phyloP scores from a whole-genome alignment of 305 asterid genomes.

The Fraxinus paxiana region DNA sequence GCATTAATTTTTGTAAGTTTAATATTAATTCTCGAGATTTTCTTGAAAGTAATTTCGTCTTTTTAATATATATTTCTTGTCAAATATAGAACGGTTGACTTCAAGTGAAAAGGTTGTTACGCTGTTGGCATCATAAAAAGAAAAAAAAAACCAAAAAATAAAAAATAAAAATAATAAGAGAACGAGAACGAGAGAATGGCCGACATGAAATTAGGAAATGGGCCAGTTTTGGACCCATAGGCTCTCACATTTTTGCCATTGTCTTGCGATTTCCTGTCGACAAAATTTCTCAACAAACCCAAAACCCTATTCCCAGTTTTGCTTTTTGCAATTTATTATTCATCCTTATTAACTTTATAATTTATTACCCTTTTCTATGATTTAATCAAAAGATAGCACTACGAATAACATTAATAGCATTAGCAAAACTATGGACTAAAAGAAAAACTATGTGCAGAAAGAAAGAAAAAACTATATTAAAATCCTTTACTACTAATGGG shows the following conservation, averaged over 20 bases:
- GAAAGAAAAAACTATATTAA: neutral
- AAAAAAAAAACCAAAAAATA: neutral
- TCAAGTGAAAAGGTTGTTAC: constrained; percentile 26
- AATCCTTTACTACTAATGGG: neutral
- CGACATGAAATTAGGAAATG: constrained; percentile 55
- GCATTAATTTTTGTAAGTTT: neutral
- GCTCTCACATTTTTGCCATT: constrained; percentile 40
- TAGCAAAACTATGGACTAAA: neutral
- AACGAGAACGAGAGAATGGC: constrained; percentile 23
- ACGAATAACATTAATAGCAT: neutral
- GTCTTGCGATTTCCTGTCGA: constrained; percentile 27
- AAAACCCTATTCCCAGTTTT: neutral
- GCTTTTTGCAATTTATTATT: neutral
- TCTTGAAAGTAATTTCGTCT: neutral
- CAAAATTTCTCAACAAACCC: neutral
- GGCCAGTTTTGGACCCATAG: constrained; percentile 48
- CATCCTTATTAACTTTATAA: neutral
- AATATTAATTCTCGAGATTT: neutral
- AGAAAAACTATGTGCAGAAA: neutral
- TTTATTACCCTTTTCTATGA: neutral
- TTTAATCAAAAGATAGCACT: neutral
- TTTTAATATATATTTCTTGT: neutral
- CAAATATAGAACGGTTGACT: constrained; percentile 27
- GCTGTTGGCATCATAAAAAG: constrained; percentile 23
- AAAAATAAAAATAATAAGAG: neutral